Evolutionary conservation across 805 yeast genomes (phyloP).

Genomic region (Clavispora carvajalis): DNA sequence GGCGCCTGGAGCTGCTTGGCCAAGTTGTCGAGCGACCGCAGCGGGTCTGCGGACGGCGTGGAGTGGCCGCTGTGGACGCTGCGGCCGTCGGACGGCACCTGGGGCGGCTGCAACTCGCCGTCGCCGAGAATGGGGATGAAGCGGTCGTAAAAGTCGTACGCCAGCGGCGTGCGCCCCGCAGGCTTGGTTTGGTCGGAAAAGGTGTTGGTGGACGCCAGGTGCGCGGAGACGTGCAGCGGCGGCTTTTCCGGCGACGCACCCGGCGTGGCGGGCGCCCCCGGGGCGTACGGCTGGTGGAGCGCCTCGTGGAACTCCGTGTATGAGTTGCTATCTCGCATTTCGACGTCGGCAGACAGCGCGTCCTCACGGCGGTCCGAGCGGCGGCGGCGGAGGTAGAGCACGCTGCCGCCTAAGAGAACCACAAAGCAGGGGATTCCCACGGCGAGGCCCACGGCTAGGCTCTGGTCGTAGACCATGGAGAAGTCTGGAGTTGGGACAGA

Average conservation of each 20-base stretch:
- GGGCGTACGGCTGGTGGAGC: slow-evolving; percentile 23
- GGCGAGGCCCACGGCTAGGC: slow-evolving; percentile 37
- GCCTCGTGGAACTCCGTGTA: slow-evolving; percentile 33
- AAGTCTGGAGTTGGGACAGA: neutral
- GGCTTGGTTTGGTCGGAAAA: neutral
- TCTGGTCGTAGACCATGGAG: slow-evolving; percentile 12
- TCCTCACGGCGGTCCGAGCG: slow-evolving; percentile 31
- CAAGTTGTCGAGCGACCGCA: slow-evolving; percentile 27
- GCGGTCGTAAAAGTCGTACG: slow-evolving; percentile 40
- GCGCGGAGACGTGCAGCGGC: neutral
- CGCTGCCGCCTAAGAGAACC: slow-evolving; percentile 18
- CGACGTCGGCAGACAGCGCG: slow-evolving; percentile 27
- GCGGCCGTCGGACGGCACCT: slow-evolving; percentile 4
- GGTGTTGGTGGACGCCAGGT: neutral
- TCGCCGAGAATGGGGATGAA: slow-evolving; percentile 35
- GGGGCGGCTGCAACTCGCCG: slow-evolving; percentile 7
- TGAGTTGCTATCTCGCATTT: slow-evolving; percentile 31
- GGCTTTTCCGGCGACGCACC: slow-evolving; percentile 2
- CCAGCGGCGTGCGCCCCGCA: slow-evolving; percentile 14
- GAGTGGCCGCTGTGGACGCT: slow-evolving; percentile 9
- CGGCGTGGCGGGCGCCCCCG: slow-evolving; percentile 1
- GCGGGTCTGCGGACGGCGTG: slow-evolving; percentile 3
- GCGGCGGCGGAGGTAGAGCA: slow-evolving; percentile 28
- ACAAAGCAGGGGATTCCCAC: slow-evolving; percentile 36
- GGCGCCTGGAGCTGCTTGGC: slow-evolving; percentile 37